Evolutionary conservation across 2,329 filamentous ascomycete species (phyloP), one percentile per base, ranked within the genome.

Genomic region (Aspergillus sp.): DNA sequence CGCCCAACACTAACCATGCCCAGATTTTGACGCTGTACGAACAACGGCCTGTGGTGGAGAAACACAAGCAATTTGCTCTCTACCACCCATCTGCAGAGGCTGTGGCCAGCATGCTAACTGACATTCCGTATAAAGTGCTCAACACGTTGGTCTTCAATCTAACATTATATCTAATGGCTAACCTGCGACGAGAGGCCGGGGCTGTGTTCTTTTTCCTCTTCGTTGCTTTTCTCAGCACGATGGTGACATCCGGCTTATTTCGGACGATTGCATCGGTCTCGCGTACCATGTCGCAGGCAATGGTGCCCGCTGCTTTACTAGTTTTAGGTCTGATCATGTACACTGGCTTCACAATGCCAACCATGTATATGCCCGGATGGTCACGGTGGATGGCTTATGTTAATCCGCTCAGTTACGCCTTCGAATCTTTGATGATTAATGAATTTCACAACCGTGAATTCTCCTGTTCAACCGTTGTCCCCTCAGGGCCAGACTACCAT

Each of bases 191-290:
- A 59, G 86, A 89, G 64, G 80, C 90, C 0, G 88, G 88, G 2
- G 77, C 87, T 1, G 96, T 94, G 81, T 96, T 96, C 82, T 90
- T 92, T 80, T 96, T 90, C 82, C 75, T 91, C 54, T 80, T 96
- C 54, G 83, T 92, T 70, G 88, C 86, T 2, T 92, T 93, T 77
- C 72, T 83, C 63, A 86, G 86, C 1, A 90, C 90, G 1, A 64
- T 96, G 68, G 81, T 84, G 65, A 93, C 93, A 89, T 92, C 88
- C 55, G 91, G 91, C 86, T 83, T 92, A 65, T 94, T 94, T 84
- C 85, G 90, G 39, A 88, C 86, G 5, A 90, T 94, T 64, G 90
- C 84, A 23, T 88, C 89, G 0, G 79, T 88, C 2, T 91, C 90
- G 3, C 82, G 89, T 56, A 90, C 89, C 0, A 71, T 84, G n/a